These are phyloP conservation scores for Candida ipomoeae DNA, from an alignment of 805 yeast genomes.

Conservation along the genomic window DNA sequence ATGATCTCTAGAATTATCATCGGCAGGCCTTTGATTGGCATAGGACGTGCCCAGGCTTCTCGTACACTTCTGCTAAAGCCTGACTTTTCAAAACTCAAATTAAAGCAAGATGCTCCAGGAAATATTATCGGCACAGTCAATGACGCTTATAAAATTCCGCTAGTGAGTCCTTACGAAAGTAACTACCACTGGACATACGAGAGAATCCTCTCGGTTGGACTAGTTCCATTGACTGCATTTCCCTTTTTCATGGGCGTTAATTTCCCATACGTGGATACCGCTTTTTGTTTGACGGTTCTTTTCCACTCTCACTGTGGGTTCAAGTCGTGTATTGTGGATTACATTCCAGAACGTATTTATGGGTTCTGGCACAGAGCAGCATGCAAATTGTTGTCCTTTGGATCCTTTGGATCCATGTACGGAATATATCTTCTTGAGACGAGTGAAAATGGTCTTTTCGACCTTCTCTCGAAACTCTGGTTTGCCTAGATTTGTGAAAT, in stretches of 20 bases:
- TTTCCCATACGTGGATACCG: slow-evolving; percentile 66
- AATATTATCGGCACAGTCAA: slow-evolving; percentile 89
- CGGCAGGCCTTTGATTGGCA: slow-evolving; percentile 10
- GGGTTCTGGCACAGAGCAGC: slow-evolving; percentile 73
- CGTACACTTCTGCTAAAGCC: slow-evolving; percentile 29
- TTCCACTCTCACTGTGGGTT: slow-evolving; percentile 84
- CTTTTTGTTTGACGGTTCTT: slow-evolving; percentile 60
- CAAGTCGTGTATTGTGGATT: slow-evolving; percentile 88
- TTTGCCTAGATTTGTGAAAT: slow-evolving; percentile 24
- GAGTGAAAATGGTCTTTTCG: slow-evolving; percentile 72
- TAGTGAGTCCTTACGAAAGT: slow-evolving; percentile 63
- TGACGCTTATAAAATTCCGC: slow-evolving; percentile 75
- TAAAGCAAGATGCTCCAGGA: slow-evolving; percentile 83
- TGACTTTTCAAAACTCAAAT: slow-evolving; percentile 46
- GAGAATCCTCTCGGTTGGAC: slow-evolving; percentile 59
- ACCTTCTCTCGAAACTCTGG: slow-evolving; percentile 64
- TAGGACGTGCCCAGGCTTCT: slow-evolving; percentile 2
- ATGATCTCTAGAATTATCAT: slow-evolving; percentile 11
- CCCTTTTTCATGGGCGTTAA: slow-evolving; percentile 77
- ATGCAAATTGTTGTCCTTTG: slow-evolving; percentile 61
- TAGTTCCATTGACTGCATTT: slow-evolving; percentile 71
- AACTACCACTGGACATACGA: slow-evolving; percentile 94
- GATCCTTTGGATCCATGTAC: slow-evolving; percentile 64
- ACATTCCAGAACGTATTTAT: slow-evolving; percentile 82
- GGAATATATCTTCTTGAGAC: slow-evolving; percentile 85